Percentiles rank a stretch among this genome's conserved stretches.
phyloP scores from a whole-genome alignment of 1,139 yeast species.

The Geotrichum candidum region DNA sequence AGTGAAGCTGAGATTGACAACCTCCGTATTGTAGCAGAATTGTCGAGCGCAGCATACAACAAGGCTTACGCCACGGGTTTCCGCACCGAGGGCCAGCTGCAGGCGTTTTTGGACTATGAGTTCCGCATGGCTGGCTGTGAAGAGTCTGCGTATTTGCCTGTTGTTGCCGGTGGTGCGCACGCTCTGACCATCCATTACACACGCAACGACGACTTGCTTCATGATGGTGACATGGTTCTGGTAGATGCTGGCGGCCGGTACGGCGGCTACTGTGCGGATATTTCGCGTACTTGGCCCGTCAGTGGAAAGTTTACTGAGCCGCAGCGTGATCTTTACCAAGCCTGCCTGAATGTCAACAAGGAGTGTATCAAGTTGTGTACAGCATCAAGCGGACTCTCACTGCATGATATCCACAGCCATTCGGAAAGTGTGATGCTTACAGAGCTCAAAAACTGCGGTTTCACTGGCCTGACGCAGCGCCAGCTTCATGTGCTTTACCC shows the following conservation, averaged over 20 bases:
- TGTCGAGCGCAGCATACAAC: constrained; percentile 78
- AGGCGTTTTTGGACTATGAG: constrained; percentile 75
- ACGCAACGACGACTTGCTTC: constrained; percentile 72
- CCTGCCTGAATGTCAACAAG: constrained; percentile 77
- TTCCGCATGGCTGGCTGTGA: constrained; percentile 87
- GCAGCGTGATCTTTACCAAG: constrained; percentile 82
- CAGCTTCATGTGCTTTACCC: constrained; percentile 55
- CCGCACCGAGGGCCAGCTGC: constrained; percentile 67
- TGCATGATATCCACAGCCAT: constrained; percentile 71
- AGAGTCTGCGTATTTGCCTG: constrained; percentile 86
- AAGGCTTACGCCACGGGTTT: constrained; percentile 61
- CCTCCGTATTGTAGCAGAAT: constrained; percentile 76
- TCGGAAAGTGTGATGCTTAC: constrained; percentile 54
- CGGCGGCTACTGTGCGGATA: constrained; percentile 95
- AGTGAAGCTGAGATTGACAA: constrained; percentile 69
- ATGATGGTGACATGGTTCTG: constrained; percentile 73
- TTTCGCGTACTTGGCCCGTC: constrained; percentile 95
- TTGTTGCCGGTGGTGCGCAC: constrained; percentile 87
- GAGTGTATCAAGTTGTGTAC: constrained; percentile 67
- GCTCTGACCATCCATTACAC: constrained; percentile 88
- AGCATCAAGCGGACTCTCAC: constrained; percentile 45
- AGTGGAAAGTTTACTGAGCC: constrained; percentile 63
- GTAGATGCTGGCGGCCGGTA: constrained; percentile 93
- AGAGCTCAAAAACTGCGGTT: constrained; percentile 68
- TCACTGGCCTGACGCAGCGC: constrained; percentile 27